These are phyloP conservation scores for Chytriomyces hyalinus DNA, from an alignment of 192 early-diverging fungal genomes.

Conservation along the genomic window DNA sequence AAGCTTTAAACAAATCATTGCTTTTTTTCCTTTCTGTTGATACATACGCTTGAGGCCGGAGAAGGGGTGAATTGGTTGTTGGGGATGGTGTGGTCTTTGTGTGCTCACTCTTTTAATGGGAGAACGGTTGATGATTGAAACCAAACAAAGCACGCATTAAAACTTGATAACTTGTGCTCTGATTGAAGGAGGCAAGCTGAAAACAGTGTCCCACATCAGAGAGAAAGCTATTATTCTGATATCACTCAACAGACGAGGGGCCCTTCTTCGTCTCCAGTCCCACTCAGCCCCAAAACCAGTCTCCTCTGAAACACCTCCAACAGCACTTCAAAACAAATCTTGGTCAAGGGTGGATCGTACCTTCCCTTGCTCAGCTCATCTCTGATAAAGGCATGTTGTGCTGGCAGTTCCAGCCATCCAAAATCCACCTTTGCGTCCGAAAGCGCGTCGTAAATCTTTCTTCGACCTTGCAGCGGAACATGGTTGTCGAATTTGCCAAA, in stretches of 20 bases:
- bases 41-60: too few species aligned
- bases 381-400: constrained; percentile 71
- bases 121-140: too few species aligned
- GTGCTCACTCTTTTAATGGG: too few species aligned
- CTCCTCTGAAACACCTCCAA: constrained; percentile 65
- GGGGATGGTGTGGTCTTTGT: too few species aligned
- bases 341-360: constrained; percentile 66
- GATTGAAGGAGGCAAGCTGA: too few species aligned
- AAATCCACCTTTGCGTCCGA: constrained; percentile 56
- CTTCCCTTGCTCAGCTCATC: constrained; percentile 69
- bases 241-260: constrained; percentile 3
- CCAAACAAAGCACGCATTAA: too few species aligned
- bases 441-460: constrained; percentile 60
- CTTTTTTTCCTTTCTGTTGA: background rate
- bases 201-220: too few species aligned
- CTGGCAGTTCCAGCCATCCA: constrained; percentile 64
- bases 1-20: constrained; percentile 18
- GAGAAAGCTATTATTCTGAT: background rate
- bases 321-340: constrained; percentile 62
- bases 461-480: constrained; percentile 61
- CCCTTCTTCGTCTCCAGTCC: constrained; percentile 13
- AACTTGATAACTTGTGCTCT: too few species aligned
- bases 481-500: constrained; percentile 68
- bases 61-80: too few species aligned
- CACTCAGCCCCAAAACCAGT: constrained; percentile 41